Evolutionary conservation across 2,329 filamentous ascomycete genomes (phyloP), one percentile per base, ranked within the genome.

Genomic region (Xylariales sp.): DNA sequence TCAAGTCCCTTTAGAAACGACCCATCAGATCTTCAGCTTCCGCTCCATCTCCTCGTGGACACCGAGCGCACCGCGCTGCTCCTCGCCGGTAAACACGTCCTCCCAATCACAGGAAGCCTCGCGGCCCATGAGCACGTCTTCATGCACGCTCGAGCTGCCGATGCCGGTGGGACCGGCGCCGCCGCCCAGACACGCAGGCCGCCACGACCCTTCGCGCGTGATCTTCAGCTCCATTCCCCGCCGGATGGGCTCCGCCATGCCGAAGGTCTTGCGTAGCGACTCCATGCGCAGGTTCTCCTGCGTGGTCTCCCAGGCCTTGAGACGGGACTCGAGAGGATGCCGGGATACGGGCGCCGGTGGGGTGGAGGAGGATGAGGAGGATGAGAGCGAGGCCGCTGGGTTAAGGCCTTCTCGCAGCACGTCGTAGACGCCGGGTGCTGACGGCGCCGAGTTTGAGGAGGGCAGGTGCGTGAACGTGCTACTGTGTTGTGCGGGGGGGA

Each of bases 191-290:
- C 88, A 89, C 74, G 88, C 83, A 56, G 93, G 93, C 76, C 89
- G 87, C 91, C 94, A 97, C 80, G 93, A 90, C 71, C 93, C 91
- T 68, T 91, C 89, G 69, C 89, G 84, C 18, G 93, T 90, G 78
- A 97, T 95, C 87, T 93, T 93, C 80, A 97, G 86, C 85, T 99
- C 96, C 96, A 99, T 97, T 69, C 91, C 93, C 62, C 95, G 89
- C 65, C 94, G 90, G 75, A 98, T 90, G 3, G 96, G 96, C 87
- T 98, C 96, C 32, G 92, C 93, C 76, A 97, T 91, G 72, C 96
- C 96, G 80, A 94, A 98, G 54, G 93, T 90, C 73, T 93, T 92
- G 72, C 93, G 90, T 75, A 98, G 88, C 60, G 90, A 87, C 83
- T 94, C 90, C 92, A 97, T 96, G 82, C 97, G 96, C 79, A 97